phyloP scores from a whole-genome alignment of 208 protist species.

The Acanthamoeba castellanii region DNA sequence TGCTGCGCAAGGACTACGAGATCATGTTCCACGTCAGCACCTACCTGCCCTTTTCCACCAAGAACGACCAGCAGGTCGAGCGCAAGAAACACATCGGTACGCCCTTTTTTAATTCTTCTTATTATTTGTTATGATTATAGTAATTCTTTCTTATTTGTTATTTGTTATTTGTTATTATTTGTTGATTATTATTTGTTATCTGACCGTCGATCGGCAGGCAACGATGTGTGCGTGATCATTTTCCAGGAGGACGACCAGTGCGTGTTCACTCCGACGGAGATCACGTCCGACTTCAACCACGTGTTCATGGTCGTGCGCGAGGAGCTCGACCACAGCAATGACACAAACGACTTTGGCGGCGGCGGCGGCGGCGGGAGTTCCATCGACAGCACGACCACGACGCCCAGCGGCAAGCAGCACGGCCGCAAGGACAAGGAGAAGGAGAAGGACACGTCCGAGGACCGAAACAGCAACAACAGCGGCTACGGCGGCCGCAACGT shows the following conservation, averaged over 20 bases:
- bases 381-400: not conserved
- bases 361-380: not conserved
- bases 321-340: not conserved
- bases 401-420: not conserved
- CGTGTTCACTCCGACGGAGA: not conserved
- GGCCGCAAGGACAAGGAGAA: not conserved
- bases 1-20: not conserved
- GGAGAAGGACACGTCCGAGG: not conserved
- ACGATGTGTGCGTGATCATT: slow-evolving; percentile 70
- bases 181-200: not conserved
- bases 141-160: not conserved
- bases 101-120: not conserved
- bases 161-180: not conserved
- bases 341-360: not conserved
- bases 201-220: not conserved
- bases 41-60: slow-evolving; percentile 38
- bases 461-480: not conserved
- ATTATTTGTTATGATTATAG: not conserved
- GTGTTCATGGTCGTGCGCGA: slow-evolving; percentile 44
- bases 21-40: slow-evolving; percentile 73
- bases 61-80: slow-evolving; percentile 72
- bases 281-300: slow-evolving; percentile 68
- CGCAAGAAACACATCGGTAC: slow-evolving; percentile 69
- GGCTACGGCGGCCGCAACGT: not conserved
- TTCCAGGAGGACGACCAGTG: slow-evolving; percentile 47